Evolutionary conservation across 2,329 filamentous ascomycete species (phyloP).

Genomic region (Phyllosticta citribraziliensis): DNA sequence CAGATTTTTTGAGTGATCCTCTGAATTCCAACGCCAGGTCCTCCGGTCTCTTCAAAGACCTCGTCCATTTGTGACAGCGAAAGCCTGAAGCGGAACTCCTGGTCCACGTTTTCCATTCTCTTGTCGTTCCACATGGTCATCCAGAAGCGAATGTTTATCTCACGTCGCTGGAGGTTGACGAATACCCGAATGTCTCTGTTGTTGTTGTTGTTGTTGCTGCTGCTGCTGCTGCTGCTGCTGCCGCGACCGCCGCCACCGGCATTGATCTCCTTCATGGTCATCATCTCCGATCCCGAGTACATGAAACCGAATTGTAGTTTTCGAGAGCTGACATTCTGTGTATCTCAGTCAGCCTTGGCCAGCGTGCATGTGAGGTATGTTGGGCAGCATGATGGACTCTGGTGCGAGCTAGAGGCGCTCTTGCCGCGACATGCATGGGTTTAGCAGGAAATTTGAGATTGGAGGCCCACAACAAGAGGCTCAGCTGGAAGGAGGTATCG

Average conservation of each 20-base stretch:
- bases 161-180: slow-evolving; percentile 35
- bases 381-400: not conserved
- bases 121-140: slow-evolving; percentile 18
- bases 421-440: not conserved
- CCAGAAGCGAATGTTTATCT: slow-evolving; percentile 38
- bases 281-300: slow-evolving; percentile 45
- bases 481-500: not conserved
- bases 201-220: too few species aligned
- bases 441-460: not conserved
- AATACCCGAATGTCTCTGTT: slow-evolving; percentile 23
- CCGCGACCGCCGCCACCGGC: slow-evolving; percentile 6
- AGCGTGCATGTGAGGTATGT: slow-evolving; percentile 11
- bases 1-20: not conserved
- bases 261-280: slow-evolving; percentile 44
- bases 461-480: not conserved
- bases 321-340: slow-evolving; percentile 21
- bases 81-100: slow-evolving; percentile 34
- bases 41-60: slow-evolving; percentile 21
- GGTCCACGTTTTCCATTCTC: slow-evolving; percentile 10
- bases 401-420: not conserved
- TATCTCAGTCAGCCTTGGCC: not conserved
- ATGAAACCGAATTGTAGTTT: slow-evolving; percentile 55
- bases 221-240: too few species aligned
- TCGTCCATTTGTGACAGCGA: slow-evolving; percentile 35
- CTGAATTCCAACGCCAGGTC: slow-evolving; percentile 3